Conservation (phyloP, 441 rosid species). For the Jatropha multifida region DNA sequence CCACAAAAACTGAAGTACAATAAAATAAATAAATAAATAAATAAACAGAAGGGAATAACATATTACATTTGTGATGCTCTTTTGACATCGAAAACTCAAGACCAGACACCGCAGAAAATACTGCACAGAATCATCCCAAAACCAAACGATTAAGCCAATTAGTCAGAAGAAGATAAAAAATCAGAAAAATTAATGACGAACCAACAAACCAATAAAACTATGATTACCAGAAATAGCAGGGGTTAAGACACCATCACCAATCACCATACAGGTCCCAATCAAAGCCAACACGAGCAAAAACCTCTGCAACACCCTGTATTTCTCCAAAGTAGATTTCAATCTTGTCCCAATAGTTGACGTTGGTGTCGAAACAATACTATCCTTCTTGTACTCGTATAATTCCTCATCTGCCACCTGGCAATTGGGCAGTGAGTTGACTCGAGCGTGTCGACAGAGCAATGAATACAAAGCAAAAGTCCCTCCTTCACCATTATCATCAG, state of each 20-base stretch:
- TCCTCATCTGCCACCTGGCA: conserved; percentile 89
- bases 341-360: conserved; percentile 33
- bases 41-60: not conserved
- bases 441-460: conserved; percentile 83
- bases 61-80: conserved; percentile 87
- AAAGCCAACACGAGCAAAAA: conserved; percentile 45
- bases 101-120: conserved; percentile 94
- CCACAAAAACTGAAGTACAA: not conserved
- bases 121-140: conserved; percentile 40
- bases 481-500: conserved; percentile 97
- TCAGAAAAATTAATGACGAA: not conserved
- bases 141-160: conserved; percentile 21
- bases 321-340: conserved; percentile 50
- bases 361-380: conserved; percentile 28
- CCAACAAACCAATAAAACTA: not conserved
- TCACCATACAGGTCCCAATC: conserved; percentile 59
- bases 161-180: not conserved
- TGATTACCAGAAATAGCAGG: conserved; percentile 52
- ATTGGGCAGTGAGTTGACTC: conserved; percentile 83
- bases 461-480: conserved; percentile 98
- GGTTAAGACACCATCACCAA: conserved; percentile 57
- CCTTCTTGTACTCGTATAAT: conserved; percentile 65
- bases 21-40: not conserved
- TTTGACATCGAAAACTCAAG: conserved; percentile 80
- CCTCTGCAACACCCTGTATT: conserved; percentile 37